Evolutionary conservation across 1,139 yeast genomes (phyloP), one percentile per base, ranked within the genome.

Genomic region (Yamadazyma atlantica): DNA sequence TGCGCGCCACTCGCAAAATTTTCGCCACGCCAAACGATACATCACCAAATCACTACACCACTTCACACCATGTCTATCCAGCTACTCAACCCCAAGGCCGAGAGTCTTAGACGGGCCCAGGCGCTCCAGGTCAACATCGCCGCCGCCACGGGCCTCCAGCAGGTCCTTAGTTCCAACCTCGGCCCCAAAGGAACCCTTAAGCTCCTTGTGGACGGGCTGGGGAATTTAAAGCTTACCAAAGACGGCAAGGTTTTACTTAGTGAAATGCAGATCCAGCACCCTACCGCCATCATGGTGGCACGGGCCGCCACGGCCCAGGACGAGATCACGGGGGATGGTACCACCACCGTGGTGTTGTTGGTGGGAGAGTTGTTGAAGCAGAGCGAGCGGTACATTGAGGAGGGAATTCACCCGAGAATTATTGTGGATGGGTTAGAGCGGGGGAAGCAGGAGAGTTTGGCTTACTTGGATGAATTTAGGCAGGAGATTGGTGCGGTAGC

Each of bases 221-320:
- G 99, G 26, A 82, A 84, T 55, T 85, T 92, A 62, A 94, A 92
- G 65, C 78, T 92, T 53, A 92, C 99, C 43, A 92, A 92, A 60
- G 99, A 92, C 63, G 99, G 99, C 41, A 90, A 92, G 57, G 97
- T 94, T 11, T 72, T 92, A 46, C 70, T 92, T 44, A 79, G 88
- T 21, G 98, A 92, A 59, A 92, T 92, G 99, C 99, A 94, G 66
- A 94, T 92, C 61, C 97, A 92, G 62, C 92, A 92, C 50, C 99
- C 99, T n/a, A 94, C 99, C 2, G 99, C 99, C 0, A 95, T 92
- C 26, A 86, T 94, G 95, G 92, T 92, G 69, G 95, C 98, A 3
- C 76, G 97, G 48, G 98, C 97, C 9, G 99, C 99, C 38, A 82
- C 96, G 34, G 97, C 98, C 0, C 99, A 92, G 65, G 99, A 92